Conservation (phyloP, 2,329 filamentous ascomycete genomes). For the Fusarium acutatum region DNA sequence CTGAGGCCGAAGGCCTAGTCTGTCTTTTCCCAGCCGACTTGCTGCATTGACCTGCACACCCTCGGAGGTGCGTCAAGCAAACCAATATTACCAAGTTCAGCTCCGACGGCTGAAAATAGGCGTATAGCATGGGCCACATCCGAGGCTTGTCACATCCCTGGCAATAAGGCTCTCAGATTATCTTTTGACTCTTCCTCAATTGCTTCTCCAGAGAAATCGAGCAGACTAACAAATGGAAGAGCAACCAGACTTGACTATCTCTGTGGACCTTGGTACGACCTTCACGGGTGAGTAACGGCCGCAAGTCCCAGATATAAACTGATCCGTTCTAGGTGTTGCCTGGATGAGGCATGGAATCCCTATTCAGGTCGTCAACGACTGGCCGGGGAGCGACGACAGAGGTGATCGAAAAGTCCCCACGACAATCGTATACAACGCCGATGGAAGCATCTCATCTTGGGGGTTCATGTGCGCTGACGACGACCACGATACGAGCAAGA, state of each 20-base stretch:
- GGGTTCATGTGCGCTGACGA: constrained; percentile 61
- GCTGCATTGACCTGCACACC: background rate
- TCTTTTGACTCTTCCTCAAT: background rate
- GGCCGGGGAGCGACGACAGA: constrained; percentile 61
- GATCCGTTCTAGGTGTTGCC: constrained; percentile 43
- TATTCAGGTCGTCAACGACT: constrained; percentile 59
- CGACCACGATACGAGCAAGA: constrained; percentile 45
- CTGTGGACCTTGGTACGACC: constrained; percentile 57
- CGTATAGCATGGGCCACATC: background rate
- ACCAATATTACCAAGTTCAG: background rate
- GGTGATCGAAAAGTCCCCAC: constrained; percentile 66
- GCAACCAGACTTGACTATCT: constrained; percentile 51
- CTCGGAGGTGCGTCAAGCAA: background rate
- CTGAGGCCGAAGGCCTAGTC: background rate
- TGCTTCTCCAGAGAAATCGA: background rate
- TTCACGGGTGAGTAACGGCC: constrained; percentile 50
- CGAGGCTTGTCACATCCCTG: background rate
- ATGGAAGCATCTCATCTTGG: constrained; percentile 57
- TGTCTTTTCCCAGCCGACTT: background rate
- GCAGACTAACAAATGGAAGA: constrained; percentile 21
- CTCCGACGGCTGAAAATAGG: background rate
- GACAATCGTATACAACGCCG: constrained; percentile 56
- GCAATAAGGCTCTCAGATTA: background rate
- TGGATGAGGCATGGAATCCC: constrained; percentile 52
- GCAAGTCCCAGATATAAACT: background rate